Base-by-base conservation (phyloP, 768 basidiomycete genomes). In the Pulveroboletus sp. region DNA sequence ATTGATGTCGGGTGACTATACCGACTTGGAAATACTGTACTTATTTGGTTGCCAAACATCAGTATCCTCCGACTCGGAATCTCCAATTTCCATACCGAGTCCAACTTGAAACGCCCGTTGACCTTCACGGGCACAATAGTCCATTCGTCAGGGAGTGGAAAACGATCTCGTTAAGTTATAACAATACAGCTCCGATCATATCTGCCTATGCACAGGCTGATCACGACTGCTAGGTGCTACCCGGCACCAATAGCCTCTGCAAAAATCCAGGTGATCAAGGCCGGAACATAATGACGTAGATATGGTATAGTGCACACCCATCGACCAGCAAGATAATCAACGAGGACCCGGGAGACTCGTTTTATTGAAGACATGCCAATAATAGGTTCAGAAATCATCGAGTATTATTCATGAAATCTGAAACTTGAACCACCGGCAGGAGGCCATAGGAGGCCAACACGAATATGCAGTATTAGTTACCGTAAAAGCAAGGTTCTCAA, bases 21-120 rank as follows among this genome's bases (percentile, higher is more conserved):
- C 50, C 43, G 22, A n/a, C n/a, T n/a, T n/a, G 22, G 41, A 30
- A 10, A 5, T 39, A 30, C 23, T 34, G 17, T 34, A 22, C 31
- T 41, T 17, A n/a, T n/a, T 20, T 26, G n/a, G 10, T 11, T 7
- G 36, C 24, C 23, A 42, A 40, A 45, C 29, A n/a, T 4, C 20
- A 17, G 39, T 24, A 14, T 16, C 24, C 13, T 31, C 32, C n/a
- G n/a, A n/a, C n/a, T n/a, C n/a, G n/a, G n/a, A n/a, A n/a, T n/a
- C n/a, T 34, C 39, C 30, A 41, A 47, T 46, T 41, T 34, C 47
- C 49, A 39, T 36, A 23, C 34, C 39, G 42, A 36, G 19, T 10
- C 45, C 43, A 45, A 24, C 36, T 40, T 53, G 49, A 16, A 50
- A 50, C 39, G 5, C 61, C 51, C 51, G 44, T 23, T 13, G 14